Percentiles rank a stretch among this genome's conserved stretches.
Conservation (phyloP, 129 eudicot species). For the Artemisia tridentata region DNA sequence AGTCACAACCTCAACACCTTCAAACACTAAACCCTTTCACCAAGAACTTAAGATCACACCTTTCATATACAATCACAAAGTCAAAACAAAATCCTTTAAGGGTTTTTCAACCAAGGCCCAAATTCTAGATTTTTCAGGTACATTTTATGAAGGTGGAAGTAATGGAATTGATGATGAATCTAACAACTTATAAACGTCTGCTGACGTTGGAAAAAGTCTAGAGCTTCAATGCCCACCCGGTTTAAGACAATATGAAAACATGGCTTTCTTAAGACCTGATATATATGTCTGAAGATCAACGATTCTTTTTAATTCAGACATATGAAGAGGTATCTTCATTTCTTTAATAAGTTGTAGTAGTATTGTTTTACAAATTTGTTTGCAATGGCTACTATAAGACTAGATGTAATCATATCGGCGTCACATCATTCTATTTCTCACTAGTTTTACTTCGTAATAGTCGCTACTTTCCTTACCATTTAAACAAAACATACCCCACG, state of each 20-base stretch:
- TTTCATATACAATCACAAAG: conserved; percentile 8
- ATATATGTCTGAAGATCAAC: conserved; percentile 31
- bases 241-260: conserved; percentile 25
- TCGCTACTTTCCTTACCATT: too few species aligned
- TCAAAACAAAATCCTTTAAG: not conserved
- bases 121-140: conserved; percentile 25
- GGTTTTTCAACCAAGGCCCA: conserved; percentile 13
- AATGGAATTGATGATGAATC: conserved; percentile 15
- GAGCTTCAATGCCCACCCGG: conserved; percentile 25
- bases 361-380: too few species aligned
- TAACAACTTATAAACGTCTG: conserved; percentile 10
- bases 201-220: conserved; percentile 9
- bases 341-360: too few species aligned
- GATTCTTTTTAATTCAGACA: too few species aligned
- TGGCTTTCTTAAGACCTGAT: conserved; percentile 23
- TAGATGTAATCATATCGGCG: too few species aligned
- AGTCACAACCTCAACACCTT: too few species aligned
- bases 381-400: too few species aligned
- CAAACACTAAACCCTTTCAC: conserved; percentile 20
- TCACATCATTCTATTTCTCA: too few species aligned
- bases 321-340: conserved; percentile 18
- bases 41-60: conserved; percentile 16
- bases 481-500: too few species aligned
- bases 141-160: conserved; percentile 23
- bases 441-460: too few species aligned